These are phyloP conservation scores for Boletus subcaerulescens DNA, from an alignment of 768 basidiomycete species.

Conservation along the genomic window DNA sequence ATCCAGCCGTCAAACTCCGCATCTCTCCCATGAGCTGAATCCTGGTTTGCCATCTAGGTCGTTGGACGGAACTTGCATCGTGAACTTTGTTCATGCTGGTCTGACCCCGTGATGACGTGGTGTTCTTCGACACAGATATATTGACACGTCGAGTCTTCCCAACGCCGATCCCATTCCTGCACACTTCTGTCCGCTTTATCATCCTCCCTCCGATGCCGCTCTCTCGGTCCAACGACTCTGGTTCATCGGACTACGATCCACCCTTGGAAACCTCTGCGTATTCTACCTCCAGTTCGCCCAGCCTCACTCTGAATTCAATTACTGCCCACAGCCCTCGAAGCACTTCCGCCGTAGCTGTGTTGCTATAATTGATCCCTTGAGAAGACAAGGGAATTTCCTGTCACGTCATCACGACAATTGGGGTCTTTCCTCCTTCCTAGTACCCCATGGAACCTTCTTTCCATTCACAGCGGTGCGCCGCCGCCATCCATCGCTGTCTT, in stretches of 20 bases:
- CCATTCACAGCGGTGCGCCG: constrained; percentile 3
- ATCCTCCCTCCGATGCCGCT: not conserved
- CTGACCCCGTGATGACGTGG: constrained; percentile 5
- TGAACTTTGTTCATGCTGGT: not conserved
- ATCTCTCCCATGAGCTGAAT: not conserved
- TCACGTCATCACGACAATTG: constrained; percentile 7
- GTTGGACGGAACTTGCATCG: not conserved
- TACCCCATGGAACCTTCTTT: constrained; percentile 9
- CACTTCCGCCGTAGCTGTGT: not conserved
- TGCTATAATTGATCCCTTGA: constrained; percentile 1
- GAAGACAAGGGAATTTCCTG: not conserved
- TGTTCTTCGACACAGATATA: not conserved
- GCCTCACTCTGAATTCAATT: not conserved
- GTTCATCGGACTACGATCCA: not conserved
- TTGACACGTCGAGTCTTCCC: constrained; percentile 1
- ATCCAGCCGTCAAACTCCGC: not conserved
- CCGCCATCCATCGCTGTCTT: not conserved
- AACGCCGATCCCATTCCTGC: constrained; percentile 8
- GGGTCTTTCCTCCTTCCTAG: constrained; percentile 2
- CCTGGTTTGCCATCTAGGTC: not conserved
- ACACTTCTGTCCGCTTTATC: constrained; percentile 8
- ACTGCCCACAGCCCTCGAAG: not conserved
- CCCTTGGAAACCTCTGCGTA: not conserved
- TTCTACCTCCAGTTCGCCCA: not conserved
- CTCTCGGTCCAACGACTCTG: not conserved